These are phyloP conservation scores for Corinectria fuckeliana DNA, from an alignment of 2,329 filamentous ascomycete species.

Conservation along the genomic window DNA sequence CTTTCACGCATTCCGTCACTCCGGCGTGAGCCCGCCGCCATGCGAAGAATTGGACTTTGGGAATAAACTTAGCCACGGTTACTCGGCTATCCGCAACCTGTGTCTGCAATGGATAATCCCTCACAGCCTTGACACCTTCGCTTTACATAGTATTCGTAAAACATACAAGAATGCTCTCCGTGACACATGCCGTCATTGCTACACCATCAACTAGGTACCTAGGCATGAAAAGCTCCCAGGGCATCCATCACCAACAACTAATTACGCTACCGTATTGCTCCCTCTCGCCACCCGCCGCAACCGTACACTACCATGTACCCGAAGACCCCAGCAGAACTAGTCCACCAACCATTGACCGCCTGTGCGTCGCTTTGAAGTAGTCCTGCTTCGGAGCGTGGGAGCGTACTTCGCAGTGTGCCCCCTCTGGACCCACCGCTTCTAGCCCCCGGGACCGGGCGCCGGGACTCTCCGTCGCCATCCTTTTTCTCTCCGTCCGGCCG, in stretches of 20 bases:
- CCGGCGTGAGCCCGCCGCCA: neutral
- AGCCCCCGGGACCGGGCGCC: slow-evolving; percentile 31
- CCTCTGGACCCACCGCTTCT: slow-evolving; percentile 6
- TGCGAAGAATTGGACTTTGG: neutral
- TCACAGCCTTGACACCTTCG: neutral
- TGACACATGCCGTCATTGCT: neutral
- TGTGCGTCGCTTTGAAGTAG: slow-evolving; percentile 6
- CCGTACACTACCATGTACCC: neutral
- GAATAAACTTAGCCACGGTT: neutral
- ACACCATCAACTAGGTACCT: neutral
- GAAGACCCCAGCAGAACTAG: neutral
- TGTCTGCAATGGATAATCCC: neutral
- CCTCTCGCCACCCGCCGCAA: neutral
- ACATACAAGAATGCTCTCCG: neutral
- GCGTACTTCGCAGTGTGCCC: slow-evolving; percentile 6
- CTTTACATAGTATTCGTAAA: neutral
- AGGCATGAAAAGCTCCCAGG: neutral
- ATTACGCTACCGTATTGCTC: neutral
- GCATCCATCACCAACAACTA: neutral
- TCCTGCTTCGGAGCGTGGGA: neutral
- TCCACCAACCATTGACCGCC: slow-evolving; percentile 10
- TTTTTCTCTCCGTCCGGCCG: slow-evolving; percentile 23
- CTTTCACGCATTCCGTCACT: neutral
- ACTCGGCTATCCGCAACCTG: neutral
- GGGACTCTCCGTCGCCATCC: slow-evolving; percentile 31